Evolutionary conservation across 306 rosid genomes (phyloP), one percentile per base, ranked within the genome.

Genomic region (Spatholobus suberectus): DNA sequence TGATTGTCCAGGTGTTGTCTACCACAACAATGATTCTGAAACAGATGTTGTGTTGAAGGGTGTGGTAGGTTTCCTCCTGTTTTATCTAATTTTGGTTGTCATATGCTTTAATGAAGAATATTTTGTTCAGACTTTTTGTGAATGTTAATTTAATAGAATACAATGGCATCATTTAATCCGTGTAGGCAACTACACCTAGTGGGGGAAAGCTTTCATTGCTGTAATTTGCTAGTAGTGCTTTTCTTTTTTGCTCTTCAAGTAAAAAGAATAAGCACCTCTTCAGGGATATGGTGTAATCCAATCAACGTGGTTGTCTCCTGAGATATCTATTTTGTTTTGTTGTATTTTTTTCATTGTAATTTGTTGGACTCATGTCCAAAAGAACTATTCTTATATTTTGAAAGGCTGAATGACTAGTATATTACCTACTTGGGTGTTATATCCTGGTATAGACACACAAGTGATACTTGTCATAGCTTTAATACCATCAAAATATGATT

Each of bases 1-100:
- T 63, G 99, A 96, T 75, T 93, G 98, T 82, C 98, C 99, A 1
- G 98, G 98, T 52, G 98, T 96, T 80, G 98, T 94, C 77, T 94
- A 96, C 83, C 94, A 96, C 40, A 94, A 88, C 79, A 83, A 82
- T 0, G 99, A 94, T 78, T 57, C 99, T 67, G 98, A 96, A 85
- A 96, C 99, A 3, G 96, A 96, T 85, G 83, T 96, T 55, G 96
- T 96, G 66, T 85, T 94, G 37, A 96, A 96, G 92, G 98, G 98
- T 0, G 97, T 96, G 96, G 98, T 96, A 92, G 47, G 98, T 72
- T 77, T 20, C 70, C 21, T 61, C 10, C 17, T 80, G 27, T 49
- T 32, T 81, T 66, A 35, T 61, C 49, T 27, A 4, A 73, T 46
- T 72, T 69, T 17, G 70, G 5, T 38, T 81, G 73, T 62, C 59